Evolutionary conservation across 2,329 filamentous ascomycete genomes (phyloP), one percentile per base, ranked within the genome.

Genomic region (Thelonectria blattea): DNA sequence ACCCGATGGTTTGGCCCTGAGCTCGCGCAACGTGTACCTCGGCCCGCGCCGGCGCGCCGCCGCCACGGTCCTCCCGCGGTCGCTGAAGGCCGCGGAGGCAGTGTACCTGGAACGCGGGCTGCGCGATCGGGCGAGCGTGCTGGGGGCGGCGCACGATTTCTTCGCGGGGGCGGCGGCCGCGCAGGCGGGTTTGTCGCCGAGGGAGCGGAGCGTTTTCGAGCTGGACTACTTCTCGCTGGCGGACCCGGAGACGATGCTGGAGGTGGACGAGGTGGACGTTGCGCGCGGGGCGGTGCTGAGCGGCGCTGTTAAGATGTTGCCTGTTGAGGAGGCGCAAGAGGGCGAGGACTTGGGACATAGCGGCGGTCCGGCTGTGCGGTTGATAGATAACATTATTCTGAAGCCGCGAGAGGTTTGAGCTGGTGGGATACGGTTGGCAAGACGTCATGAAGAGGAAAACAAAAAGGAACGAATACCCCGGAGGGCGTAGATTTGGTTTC

Each of bases 381-480:
- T 99, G 76, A 97, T 99, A 74, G 95, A 99, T 73, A 99, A 99
- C 72, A 88, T 98, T 65, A 89, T 96, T 56, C 74, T 94, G 34
- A 78, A 82, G 67, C 80, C 84, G 0, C 65, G 59, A 30, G 64
- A 65, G 34, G 39, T 41, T 30, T 66, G 67, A 50, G 30, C 22
- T 3, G 22, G 8, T 30, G 27, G 27, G 27, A 30, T 10, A 49
- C 30, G 37, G 27, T 12, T 37, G 9, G 34, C 30, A 49, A 53
- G 34, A 7, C 12, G 32, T n/a, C n/a, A 24, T 24, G 22, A 24
- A 6, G 3, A 32, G 48, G 34, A 51, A 18, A 55, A 49, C 5
- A 9, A 53, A 54, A 52, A 46, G 43, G 42, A 51, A 24, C 18
- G 6, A 53, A 66, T 71, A 68, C 60, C 67, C 60, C 61, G 53